phyloP scores from a whole-genome alignment of 371 early-diverging fungal genomes.

The Circinella umbellata region DNA sequence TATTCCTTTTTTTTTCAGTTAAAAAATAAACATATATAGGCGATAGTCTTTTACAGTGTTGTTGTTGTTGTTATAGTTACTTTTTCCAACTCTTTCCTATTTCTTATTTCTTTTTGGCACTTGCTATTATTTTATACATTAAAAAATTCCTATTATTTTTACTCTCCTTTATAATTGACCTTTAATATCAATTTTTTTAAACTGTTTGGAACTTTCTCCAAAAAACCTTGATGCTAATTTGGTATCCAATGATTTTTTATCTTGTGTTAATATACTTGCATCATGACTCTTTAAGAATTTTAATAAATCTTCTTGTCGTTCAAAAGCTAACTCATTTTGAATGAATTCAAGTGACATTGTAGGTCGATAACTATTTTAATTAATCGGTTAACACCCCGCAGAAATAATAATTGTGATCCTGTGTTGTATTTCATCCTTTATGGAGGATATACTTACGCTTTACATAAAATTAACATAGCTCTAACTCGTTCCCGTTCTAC shows the following conservation, averaged over 20 bases:
- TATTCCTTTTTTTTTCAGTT: too few species aligned
- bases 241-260: constrained; percentile 50
- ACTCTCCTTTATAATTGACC: constrained; percentile 37
- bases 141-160: too few species aligned
- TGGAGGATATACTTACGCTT: constrained; percentile 62
- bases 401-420: too few species aligned
- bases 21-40: too few species aligned
- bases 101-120: too few species aligned
- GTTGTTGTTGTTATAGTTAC: too few species aligned
- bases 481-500: constrained; percentile 82
- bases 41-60: too few species aligned
- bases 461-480: constrained; percentile 72
- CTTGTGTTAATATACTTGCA: constrained; percentile 20
- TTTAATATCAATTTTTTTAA: constrained; percentile 78
- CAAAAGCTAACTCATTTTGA: constrained; percentile 58
- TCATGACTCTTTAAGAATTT: constrained; percentile 54
- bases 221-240: constrained; percentile 56
- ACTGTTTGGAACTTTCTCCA: constrained; percentile 61
- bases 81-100: too few species aligned
- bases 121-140: too few species aligned
- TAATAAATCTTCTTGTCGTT: constrained; percentile 32
- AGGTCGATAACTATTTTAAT: constrained; percentile 33
- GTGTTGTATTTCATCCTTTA: background rate
- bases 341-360: constrained; percentile 48
- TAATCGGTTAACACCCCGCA: background rate